Percentiles rank a stretch among this genome's conserved stretches.
phyloP scores from a whole-genome alignment of 192 early-diverging fungal species.

The Linnemannia schmuckeri region DNA sequence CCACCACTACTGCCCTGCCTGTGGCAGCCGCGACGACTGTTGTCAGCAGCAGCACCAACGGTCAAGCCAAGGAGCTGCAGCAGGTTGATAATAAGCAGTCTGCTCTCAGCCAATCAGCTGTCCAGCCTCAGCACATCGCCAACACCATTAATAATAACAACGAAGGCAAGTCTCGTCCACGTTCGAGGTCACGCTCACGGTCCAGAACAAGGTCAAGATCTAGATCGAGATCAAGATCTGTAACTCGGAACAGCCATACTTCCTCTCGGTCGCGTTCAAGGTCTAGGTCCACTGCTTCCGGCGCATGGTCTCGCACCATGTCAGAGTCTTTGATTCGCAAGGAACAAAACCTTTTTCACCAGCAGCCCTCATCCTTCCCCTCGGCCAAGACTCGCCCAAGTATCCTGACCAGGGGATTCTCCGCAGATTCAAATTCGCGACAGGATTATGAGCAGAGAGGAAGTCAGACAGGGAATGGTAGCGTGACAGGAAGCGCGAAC shows the following conservation, averaged over 20 bases:
- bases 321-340: conserved; percentile 16
- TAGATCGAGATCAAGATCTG: conserved; percentile 24
- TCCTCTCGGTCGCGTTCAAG: conserved; percentile 19
- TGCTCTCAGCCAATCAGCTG: background rate
- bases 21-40: background rate
- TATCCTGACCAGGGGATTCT: conserved; percentile 40
- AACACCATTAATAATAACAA: background rate
- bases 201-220: conserved; percentile 30
- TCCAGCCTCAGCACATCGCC: background rate
- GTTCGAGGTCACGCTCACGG: conserved; percentile 22
- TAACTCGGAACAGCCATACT: background rate
- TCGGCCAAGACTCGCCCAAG: conserved; percentile 20
- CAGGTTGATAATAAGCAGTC: background rate
- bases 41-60: background rate
- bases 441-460: conserved; percentile 18
- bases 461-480: conserved; percentile 1
- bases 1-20: background rate
- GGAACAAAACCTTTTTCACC: background rate
- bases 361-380: conserved; percentile 14
- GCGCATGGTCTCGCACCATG: conserved; percentile 26
- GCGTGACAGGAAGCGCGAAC: conserved; percentile 3
- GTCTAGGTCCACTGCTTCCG: conserved; percentile 8
- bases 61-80: background rate
- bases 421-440: conserved; percentile 34
- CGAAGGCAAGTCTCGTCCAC: conserved; percentile 3